These are phyloP conservation scores for Tolypocladium guangdongense DNA, from an alignment of 2,329 filamentous ascomycete species.

Conservation along the genomic window DNA sequence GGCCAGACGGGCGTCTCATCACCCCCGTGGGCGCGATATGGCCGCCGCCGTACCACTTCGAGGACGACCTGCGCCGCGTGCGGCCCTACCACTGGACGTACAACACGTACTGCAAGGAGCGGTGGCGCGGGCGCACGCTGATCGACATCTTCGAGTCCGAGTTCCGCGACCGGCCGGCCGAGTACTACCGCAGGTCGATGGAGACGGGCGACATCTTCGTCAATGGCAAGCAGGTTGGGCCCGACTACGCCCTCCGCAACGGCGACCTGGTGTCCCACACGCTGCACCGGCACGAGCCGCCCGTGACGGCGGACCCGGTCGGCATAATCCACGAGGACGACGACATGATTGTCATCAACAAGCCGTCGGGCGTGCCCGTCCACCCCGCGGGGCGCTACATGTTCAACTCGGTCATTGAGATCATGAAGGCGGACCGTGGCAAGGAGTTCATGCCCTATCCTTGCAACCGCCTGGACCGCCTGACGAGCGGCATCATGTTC, in stretches of 20 bases:
- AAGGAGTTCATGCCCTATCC: constrained; percentile 47
- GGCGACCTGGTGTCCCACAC: constrained; percentile 89
- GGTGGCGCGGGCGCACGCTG: constrained; percentile 75
- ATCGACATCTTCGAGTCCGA: constrained; percentile 85
- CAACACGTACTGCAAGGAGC: constrained; percentile 87
- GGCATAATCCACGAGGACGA: constrained; percentile 83
- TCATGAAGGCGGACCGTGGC: constrained; percentile 68
- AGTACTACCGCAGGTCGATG: constrained; percentile 85
- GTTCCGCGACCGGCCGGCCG: constrained; percentile 75
- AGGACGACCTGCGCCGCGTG: constrained; percentile 73
- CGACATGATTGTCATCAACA: constrained; percentile 92
- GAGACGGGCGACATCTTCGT: constrained; percentile 66
- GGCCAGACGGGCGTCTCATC: constrained; percentile 14
- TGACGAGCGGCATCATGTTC: constrained; percentile 98
- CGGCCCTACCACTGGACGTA: constrained; percentile 87
- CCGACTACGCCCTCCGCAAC: constrained; percentile 67
- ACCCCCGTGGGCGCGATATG: constrained; percentile 27
- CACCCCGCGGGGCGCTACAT: constrained; percentile 93
- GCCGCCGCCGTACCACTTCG: constrained; percentile 67
- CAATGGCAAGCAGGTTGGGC: constrained; percentile 61
- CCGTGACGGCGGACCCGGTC: constrained; percentile 71
- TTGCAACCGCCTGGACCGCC: constrained; percentile 85
- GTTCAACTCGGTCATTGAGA: constrained; percentile 89
- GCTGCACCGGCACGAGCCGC: constrained; percentile 89
- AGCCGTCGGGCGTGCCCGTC: constrained; percentile 88